These are phyloP conservation scores for Beauveria sp. DNA, from an alignment of 2,329 filamentous ascomycete genomes.

Conservation along the genomic window DNA sequence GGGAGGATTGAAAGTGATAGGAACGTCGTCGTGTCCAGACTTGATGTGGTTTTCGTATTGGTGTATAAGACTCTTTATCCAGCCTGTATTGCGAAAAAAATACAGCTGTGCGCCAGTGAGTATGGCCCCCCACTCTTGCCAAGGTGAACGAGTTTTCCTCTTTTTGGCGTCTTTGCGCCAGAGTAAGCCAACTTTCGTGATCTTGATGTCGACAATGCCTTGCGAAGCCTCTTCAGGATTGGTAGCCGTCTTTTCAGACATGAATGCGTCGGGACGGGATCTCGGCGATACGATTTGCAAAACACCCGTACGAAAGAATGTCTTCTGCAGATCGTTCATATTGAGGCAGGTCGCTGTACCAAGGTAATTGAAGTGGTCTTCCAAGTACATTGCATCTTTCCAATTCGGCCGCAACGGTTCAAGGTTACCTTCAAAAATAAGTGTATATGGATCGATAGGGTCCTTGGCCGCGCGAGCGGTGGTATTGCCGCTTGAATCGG, in stretches of 20 bases:
- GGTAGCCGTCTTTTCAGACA: constrained; percentile 74
- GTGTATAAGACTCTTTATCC: constrained; percentile 84
- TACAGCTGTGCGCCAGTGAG: constrained; percentile 95
- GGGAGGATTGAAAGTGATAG: constrained; percentile 85
- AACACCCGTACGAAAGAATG: constrained; percentile 85
- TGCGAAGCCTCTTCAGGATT: constrained; percentile 83
- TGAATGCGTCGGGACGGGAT: constrained; percentile 90
- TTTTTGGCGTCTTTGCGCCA: constrained; percentile 95
- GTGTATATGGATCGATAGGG: constrained; percentile 87
- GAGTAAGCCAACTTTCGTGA: constrained; percentile 88
- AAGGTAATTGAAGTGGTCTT: constrained; percentile 85
- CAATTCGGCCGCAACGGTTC: constrained; percentile 76
- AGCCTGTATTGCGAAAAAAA: constrained; percentile 87
- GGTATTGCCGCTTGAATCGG: constrained; percentile 44
- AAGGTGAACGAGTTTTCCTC: constrained; percentile 88
- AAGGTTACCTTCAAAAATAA: constrained; percentile 85
- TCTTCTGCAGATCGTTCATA: constrained; percentile 72
- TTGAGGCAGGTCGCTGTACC: constrained; percentile 71
- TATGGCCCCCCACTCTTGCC: constrained; percentile 98
- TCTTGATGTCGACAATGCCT: constrained; percentile 93
- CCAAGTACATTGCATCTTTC: constrained; percentile 85
- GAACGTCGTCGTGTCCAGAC: constrained; percentile 64
- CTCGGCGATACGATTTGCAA: constrained; percentile 92
- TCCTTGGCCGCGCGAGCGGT: constrained; percentile 63
- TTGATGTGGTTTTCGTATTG: constrained; percentile 81